Base-by-base conservation (phyloP, 805 yeast genomes). In the Jamesozyma rosinii region DNA sequence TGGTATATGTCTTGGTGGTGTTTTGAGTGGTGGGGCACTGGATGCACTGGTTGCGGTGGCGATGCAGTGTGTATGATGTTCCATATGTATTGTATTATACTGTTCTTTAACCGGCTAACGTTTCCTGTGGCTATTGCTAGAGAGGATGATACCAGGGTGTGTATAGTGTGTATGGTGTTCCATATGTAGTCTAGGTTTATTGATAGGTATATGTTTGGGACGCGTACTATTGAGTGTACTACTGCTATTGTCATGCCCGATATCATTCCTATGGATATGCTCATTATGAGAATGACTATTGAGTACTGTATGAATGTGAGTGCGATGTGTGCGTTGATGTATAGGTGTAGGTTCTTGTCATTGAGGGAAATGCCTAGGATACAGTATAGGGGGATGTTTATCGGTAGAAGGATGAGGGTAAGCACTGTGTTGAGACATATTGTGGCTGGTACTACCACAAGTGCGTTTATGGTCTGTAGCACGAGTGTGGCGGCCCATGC, bases 371-470 rank as follows among this genome's bases (percentile, higher is more conserved):
- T 8, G 8, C 59, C 58, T 17, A 52, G 42, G 11, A 59, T 34
- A 5, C 58, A 19, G 8, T 41, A 39, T 38, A 57, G 40, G 15
- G 62, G 61, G 3, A 59, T 44, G 42, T 60, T 60, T 5, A 58
- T 37, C 2, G 65, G 65, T 18, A 60, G 35, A 11, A 53, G 41
- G 10, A 45, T 40, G 9, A 57, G 41, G 22, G 45, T 50, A 11
- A 45, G n/a, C 17, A 49, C 4, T 35, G 44, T 49, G 15, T 52
- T 45, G 4, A 50, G 13, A 14, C 52, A 37, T 19, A 57, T 59
- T 18, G 44, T 32, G 3, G 44, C 18, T 8, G 63, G 63, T n/a
- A 40, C 29, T 24, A 24, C 11, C 6, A 24, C 29, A 6, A 24
- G 11, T 24, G 29, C 6, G 11, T 24, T 24, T 24, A 24, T 11